Evolutionary conservation across 805 yeast species (phyloP).

Genomic region (Tetrapisispora arboricola): DNA sequence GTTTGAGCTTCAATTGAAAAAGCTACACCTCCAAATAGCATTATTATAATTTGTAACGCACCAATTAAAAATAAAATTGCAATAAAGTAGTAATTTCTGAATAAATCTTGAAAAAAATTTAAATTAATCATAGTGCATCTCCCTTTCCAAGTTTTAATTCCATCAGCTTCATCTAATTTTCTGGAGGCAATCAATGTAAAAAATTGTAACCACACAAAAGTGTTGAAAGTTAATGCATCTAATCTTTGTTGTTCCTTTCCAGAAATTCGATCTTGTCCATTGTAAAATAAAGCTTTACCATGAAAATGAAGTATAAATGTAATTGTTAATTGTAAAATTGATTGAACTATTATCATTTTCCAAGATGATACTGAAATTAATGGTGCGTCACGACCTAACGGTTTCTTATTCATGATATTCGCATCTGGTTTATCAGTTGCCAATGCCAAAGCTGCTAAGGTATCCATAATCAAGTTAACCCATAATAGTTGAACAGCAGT

Average conservation of each 20-base stretch:
- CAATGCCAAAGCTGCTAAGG: conserved; percentile 91
- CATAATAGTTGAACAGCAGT: conserved; percentile 96
- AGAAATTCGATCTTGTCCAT: conserved; percentile 18
- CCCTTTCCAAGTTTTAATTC: conserved; percentile 43
- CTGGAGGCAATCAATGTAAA: conserved; percentile 88
- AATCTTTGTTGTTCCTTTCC: conserved; percentile 48
- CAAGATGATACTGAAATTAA: conserved; percentile 89
- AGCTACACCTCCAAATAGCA: conserved; percentile 97
- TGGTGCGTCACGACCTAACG: conserved; percentile 71
- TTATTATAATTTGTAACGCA: conserved; percentile 76
- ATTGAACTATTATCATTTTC: conserved; percentile 95
- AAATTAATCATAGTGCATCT: conserved; percentile 55
- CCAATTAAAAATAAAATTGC: conserved; percentile 64
- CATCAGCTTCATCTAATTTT: conserved; percentile 81
- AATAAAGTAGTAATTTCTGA: conserved; percentile 75
- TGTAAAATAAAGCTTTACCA: conserved; percentile 52
- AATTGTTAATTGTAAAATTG: conserved; percentile 63
- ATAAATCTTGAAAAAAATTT: conserved; percentile 74
- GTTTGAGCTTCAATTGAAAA: conserved; percentile 75
- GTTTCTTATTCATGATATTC: conserved; percentile 64
- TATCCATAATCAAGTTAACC: conserved; percentile 98
- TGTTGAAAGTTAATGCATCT: conserved; percentile 81
- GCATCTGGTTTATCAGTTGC: conserved; percentile 96
- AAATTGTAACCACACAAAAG: conserved; percentile 97
- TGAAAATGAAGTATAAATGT: conserved; percentile 78